Conservation (phyloP, 2,329 filamentous ascomycete genomes). For the Diaporthe destruens region DNA sequence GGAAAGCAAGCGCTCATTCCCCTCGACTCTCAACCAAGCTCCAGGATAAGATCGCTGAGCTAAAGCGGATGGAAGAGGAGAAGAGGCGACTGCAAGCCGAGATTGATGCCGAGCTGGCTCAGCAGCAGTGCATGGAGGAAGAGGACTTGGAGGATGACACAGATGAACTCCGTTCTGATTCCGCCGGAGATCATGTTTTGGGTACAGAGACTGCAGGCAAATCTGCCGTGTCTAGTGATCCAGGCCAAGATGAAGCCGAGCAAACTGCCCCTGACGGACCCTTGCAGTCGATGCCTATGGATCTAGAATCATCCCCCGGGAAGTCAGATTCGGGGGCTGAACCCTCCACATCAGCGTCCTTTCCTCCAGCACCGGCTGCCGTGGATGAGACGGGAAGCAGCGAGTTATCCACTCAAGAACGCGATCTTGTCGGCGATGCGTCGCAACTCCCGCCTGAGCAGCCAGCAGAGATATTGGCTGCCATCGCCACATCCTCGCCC, state of each 20-base stretch:
- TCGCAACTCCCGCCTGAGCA: neutral
- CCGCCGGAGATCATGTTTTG: constrained; percentile 52
- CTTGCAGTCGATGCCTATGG: constrained; percentile 43
- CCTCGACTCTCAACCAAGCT: constrained; percentile 55
- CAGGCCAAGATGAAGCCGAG: constrained; percentile 1
- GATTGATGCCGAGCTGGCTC: constrained; percentile 52
- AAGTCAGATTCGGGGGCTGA: constrained; percentile 10
- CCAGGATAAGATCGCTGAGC: constrained; percentile 60
- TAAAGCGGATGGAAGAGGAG: constrained; percentile 60
- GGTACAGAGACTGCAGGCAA: neutral
- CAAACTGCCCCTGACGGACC: neutral
- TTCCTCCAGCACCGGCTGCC: neutral
- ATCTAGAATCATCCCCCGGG: constrained; percentile 41
- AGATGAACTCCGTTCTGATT: constrained; percentile 50
- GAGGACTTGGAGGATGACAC: constrained; percentile 43
- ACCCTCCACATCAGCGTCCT: neutral
- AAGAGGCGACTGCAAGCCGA: constrained; percentile 64
- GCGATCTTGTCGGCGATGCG: neutral
- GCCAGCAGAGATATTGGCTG: constrained; percentile 15
- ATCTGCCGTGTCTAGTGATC: neutral
- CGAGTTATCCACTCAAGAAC: neutral
- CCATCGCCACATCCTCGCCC: neutral
- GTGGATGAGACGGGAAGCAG: neutral
- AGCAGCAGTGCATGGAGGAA: constrained; percentile 45
- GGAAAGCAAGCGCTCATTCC: constrained; percentile 55